Base-by-base conservation (phyloP, 768 basidiomycete species). In the Collybia mongolica region DNA sequence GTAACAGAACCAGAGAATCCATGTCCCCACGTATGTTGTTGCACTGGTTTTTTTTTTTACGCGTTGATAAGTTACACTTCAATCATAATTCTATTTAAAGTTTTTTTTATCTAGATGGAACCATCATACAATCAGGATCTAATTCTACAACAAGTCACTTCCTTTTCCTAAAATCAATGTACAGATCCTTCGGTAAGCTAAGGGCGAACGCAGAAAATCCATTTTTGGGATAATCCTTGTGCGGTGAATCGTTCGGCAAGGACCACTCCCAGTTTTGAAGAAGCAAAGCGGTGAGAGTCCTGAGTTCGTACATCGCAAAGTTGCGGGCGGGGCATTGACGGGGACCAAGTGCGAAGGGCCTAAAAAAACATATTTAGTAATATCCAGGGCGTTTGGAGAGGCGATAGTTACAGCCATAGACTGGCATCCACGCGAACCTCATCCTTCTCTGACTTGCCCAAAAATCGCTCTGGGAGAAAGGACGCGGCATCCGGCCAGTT, bases 271-370 rank as follows among this genome's bases (percentile, higher is more conserved):
- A 54, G 19, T 46, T 20, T 20, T 36, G 6, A 14, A 54, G 35
- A 9, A 54, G 20, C 42, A 51, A 46, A 1, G 53, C 11, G 9
- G 36, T 22, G 7, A 54, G 41, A 9, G 51, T 51, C 26, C 50
- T 22, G 5, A 45, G 40, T 39, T 54, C 53, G 26, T 54, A 51
- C 40, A 54, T 50, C 12, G 50, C 53, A 45, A 54, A 51, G 37
- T 52, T 51, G 19, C 51, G 51, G 6, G 53, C 53, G 24, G 50
- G 53, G 28, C 53, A 54, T 46, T 52, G 50, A 17, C 53, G 50
- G 17, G 53, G 40, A 9, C 53, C 53, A 22, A 39, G 28, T 7
- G 18, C 14, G 24, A 54, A 52, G 6, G 50, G 51, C 15, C 37
- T 22, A 12, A 23, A 29, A n/a, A 23, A 23, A 7, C 7, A 26